phyloP scores from a whole-genome alignment of 768 basidiomycete species.

The Austroboletus eburneus region DNA sequence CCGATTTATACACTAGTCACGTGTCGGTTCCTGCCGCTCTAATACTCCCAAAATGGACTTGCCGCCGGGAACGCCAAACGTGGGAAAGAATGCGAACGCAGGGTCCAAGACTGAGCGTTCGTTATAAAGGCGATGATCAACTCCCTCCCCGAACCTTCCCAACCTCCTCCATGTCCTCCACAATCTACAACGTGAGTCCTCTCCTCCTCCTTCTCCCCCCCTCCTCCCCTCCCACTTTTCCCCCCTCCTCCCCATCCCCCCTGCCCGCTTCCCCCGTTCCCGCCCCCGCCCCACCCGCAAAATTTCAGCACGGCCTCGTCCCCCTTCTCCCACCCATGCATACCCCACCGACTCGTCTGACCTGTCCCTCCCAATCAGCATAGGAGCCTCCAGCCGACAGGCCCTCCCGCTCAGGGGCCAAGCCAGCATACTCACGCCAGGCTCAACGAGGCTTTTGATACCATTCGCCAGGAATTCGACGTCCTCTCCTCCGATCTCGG shows the following conservation, averaged over 20 bases:
- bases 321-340: not conserved
- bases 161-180: slow-evolving; percentile 36
- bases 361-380: slow-evolving; percentile 33
- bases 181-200: slow-evolving; percentile 36
- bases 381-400: slow-evolving; percentile 51
- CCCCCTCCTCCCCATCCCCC: not conserved
- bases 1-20: slow-evolving; percentile 19
- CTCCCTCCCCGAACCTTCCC: slow-evolving; percentile 35
- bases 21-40: slow-evolving; percentile 29
- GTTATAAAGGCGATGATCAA: slow-evolving; percentile 40
- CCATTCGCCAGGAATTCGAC: slow-evolving; percentile 83
- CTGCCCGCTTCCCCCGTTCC: not conserved
- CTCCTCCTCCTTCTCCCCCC: not conserved
- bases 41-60: slow-evolving; percentile 24
- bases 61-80: slow-evolving; percentile 34
- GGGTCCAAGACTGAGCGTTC: slow-evolving; percentile 32
- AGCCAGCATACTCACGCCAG: slow-evolving; percentile 41
- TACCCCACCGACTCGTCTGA: slow-evolving; percentile 14
- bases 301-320: slow-evolving; percentile 18
- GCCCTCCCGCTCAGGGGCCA: slow-evolving; percentile 40
- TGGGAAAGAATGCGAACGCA: slow-evolving; percentile 32
- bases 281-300: slow-evolving; percentile 16
- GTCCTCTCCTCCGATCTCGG: slow-evolving; percentile 61
- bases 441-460: slow-evolving; percentile 76
- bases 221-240: not conserved